A percentile compares a stretch with the other conserved stretches of the same genome.
Evolutionary conservation across 2,329 filamentous ascomycete genomes (phyloP).

Genomic region (Diatrype stigma): DNA sequence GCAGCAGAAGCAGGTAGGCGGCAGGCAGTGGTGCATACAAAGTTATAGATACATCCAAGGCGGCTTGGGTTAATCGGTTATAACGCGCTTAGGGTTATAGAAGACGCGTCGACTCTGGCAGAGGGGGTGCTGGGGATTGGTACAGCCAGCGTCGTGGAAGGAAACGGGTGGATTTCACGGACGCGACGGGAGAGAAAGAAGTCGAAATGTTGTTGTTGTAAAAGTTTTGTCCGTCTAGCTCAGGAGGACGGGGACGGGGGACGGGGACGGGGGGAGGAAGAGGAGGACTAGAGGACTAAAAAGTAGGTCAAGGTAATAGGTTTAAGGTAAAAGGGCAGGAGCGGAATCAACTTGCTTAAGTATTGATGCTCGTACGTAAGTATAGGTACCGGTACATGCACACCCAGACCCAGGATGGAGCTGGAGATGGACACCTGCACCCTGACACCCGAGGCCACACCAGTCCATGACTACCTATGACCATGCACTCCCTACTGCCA

Average conservation of each 20-base stretch:
- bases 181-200: conserved; percentile 9
- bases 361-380: conserved; percentile 15
- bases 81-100: conserved; percentile 14
- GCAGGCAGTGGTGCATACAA: background rate
- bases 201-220: conserved; percentile 15
- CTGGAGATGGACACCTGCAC: too few species aligned
- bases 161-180: background rate
- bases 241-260: conserved; percentile 3
- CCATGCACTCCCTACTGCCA: too few species aligned
- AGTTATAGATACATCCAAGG: conserved; percentile 15
- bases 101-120: conserved; percentile 14
- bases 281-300: conserved; percentile 12
- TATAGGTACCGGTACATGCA: too few species aligned
- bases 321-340: conserved; percentile 16
- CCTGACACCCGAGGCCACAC: too few species aligned
- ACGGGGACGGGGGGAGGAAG: conserved; percentile 5
- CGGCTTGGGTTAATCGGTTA: conserved; percentile 7
- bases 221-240: conserved; percentile 13
- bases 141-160: conserved; percentile 8
- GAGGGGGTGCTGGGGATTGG: background rate
- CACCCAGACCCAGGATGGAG: background rate
- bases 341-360: conserved; percentile 11
- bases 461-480: too few species aligned
- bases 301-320: background rate
- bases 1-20: too few species aligned